phyloP scores from a whole-genome alignment of 371 early-diverging fungal genomes.

The Blyttiomyces sp. region DNA sequence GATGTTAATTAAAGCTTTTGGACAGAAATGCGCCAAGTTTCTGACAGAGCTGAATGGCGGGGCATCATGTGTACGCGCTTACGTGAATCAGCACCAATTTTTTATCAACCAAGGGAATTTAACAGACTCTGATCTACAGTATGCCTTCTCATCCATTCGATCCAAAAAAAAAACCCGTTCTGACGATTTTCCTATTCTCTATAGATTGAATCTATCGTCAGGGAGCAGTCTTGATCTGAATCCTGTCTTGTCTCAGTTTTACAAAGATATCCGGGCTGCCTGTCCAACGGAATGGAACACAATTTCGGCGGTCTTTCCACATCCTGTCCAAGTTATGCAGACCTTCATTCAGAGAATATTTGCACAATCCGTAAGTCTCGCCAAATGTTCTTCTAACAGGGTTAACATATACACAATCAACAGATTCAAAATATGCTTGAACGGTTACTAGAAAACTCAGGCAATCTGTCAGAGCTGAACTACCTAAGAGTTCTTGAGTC shows the following conservation, averaged over 20 bases:
- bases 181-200: too few species aligned
- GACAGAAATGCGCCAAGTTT: conserved; percentile 76
- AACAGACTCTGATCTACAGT: too few species aligned
- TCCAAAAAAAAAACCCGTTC: too few species aligned
- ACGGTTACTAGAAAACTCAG: conserved; percentile 65
- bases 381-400: neutral
- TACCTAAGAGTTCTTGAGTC: conserved; percentile 77
- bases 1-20: too few species aligned
- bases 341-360: conserved; percentile 90
- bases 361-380: conserved; percentile 79
- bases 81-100: conserved; percentile 95
- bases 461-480: conserved; percentile 63
- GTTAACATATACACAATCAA: neutral
- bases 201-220: too few species aligned
- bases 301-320: conserved; percentile 90
- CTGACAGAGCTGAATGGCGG: conserved; percentile 95
- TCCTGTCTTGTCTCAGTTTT: conserved; percentile 44
- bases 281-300: conserved; percentile 83
- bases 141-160: too few species aligned
- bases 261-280: conserved; percentile 75
- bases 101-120: conserved; percentile 83
- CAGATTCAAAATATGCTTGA: conserved; percentile 88
- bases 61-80: conserved; percentile 86
- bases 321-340: conserved; percentile 85
- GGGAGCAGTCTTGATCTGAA: too few species aligned